Percentiles rank a stretch among this genome's conserved stretches.
Conservation (phyloP, 2,329 filamentous ascomycete genomes). For the Trichoderma brevicompactum region DNA sequence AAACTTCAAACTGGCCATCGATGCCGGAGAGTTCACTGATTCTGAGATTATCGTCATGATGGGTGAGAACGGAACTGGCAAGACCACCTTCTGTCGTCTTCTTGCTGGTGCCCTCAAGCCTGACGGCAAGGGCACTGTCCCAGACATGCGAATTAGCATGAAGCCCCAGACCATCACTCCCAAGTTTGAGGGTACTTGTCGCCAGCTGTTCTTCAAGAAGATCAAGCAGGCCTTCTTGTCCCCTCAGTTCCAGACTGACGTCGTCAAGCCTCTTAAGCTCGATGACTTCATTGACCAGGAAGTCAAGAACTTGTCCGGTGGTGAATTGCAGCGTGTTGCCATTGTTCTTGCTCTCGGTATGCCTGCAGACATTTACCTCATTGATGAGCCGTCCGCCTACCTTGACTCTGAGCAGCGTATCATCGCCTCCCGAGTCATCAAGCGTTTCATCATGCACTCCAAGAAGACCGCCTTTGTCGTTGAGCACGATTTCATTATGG, state of each 20-base stretch:
- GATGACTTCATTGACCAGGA: constrained; percentile 99
- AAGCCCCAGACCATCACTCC: constrained; percentile 99
- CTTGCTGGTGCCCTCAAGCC: constrained; percentile 92
- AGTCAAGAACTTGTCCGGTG: constrained; percentile 97
- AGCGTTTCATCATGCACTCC: constrained; percentile 99
- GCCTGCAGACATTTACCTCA: constrained; percentile 96
- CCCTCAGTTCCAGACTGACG: constrained; percentile 98
- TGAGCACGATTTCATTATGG: constrained; percentile 99
- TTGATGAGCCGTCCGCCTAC: constrained; percentile 96
- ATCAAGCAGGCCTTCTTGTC: constrained; percentile 96
- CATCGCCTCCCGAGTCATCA: constrained; percentile 94
- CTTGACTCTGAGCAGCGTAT: constrained; percentile 99
- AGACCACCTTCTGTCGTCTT: constrained; percentile 98
- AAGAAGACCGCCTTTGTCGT: constrained; percentile 99
- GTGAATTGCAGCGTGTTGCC: constrained; percentile 98
- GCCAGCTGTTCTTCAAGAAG: constrained; percentile 99
- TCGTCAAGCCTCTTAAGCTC: constrained; percentile 98
- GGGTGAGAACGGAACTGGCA: constrained; percentile 99
- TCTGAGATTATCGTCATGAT: constrained; percentile 99
- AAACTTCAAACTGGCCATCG: constrained; percentile 81
- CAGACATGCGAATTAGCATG: constrained; percentile 97
- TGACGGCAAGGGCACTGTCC: constrained; percentile 76
- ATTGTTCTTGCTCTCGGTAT: constrained; percentile 96
- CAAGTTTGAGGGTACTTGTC: constrained; percentile 95
- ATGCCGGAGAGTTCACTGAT: constrained; percentile 88